A percentile compares a stretch with the other conserved stretches of the same genome.
phyloP scores from a whole-genome alignment of 2,329 filamentous ascomycete species.

The Apiospora aurea region DNA sequence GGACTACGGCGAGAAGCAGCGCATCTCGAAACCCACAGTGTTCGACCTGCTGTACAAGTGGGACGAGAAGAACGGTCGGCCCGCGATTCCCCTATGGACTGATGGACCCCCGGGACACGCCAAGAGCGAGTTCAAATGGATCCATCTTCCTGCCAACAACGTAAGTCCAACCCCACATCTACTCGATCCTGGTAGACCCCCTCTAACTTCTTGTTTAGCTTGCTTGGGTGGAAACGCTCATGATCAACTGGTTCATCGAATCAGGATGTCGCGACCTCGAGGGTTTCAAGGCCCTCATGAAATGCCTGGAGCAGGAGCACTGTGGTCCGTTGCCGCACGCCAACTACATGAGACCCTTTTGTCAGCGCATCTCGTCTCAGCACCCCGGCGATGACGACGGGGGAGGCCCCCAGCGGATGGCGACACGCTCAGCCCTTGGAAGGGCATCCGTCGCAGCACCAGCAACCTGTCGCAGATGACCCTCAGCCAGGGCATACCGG shows the following conservation, averaged over 20 bases:
- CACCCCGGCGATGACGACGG: constrained; percentile 39
- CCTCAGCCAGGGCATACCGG: constrained; percentile 29
- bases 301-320: constrained; percentile 68
- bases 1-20: constrained; percentile 49
- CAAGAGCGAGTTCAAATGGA: constrained; percentile 55
- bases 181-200: not conserved
- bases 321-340: constrained; percentile 64
- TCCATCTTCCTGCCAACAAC: constrained; percentile 61
- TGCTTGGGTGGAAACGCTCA: constrained; percentile 63
- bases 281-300: constrained; percentile 67
- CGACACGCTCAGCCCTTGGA: constrained; percentile 29
- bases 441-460: constrained; percentile 30
- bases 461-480: constrained; percentile 34
- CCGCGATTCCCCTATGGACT: constrained; percentile 53
- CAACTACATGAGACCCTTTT: constrained; percentile 67
- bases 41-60: constrained; percentile 60
- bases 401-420: constrained; percentile 36
- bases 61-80: constrained; percentile 53
- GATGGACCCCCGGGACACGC: constrained; percentile 52
- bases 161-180: constrained; percentile 33
- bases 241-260: constrained; percentile 71
- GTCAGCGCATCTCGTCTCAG: constrained; percentile 55
- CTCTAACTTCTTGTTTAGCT: constrained; percentile 47
- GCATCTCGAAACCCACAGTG: constrained; percentile 56
- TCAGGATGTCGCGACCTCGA: constrained; percentile 67